These are phyloP conservation scores for Trichoderma sp. DNA, from an alignment of 2,329 filamentous ascomycete genomes.

Conservation along the genomic window DNA sequence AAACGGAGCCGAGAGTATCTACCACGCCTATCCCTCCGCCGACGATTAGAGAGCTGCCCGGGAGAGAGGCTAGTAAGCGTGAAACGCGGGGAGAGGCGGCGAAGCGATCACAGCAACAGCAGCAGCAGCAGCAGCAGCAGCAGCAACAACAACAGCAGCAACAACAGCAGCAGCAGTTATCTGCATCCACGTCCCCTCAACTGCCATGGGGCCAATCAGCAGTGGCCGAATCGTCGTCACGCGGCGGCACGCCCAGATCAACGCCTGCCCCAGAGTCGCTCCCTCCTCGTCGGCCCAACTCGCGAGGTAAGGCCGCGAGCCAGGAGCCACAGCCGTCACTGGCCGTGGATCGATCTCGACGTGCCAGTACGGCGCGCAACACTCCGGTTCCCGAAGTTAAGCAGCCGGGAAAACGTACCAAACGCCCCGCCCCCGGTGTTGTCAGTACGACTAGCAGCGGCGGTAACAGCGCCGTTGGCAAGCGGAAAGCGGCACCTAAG, in stretches of 20 bases:
- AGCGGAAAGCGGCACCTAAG: slow-evolving; percentile 64
- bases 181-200: slow-evolving; percentile 22
- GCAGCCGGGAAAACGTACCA: slow-evolving; percentile 56
- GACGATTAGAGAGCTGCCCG: slow-evolving; percentile 26
- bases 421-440: slow-evolving; percentile 68
- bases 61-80: slow-evolving; percentile 36
- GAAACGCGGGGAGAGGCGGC: slow-evolving; percentile 45
- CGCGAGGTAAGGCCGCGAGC: slow-evolving; percentile 51
- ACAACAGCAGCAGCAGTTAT: slow-evolving; percentile 18
- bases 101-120: slow-evolving; percentile 40
- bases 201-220: slow-evolving; percentile 25
- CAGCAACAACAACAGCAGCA: slow-evolving; percentile 33
- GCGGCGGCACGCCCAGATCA: slow-evolving; percentile 36
- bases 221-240: slow-evolving; percentile 26
- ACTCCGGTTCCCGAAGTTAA: slow-evolving; percentile 51
- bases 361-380: slow-evolving; percentile 55
- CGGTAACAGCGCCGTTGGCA: slow-evolving; percentile 65
- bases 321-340: slow-evolving; percentile 49
- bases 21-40: slow-evolving; percentile 34
- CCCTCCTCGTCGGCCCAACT: slow-evolving; percentile 44
- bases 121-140: slow-evolving; percentile 12
- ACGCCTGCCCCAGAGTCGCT: slow-evolving; percentile 35
- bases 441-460: slow-evolving; percentile 61
- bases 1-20: slow-evolving; percentile 32
- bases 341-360: slow-evolving; percentile 52